Base-by-base conservation (phyloP, 495 filamentous ascomycete species). In the Penicillium chermesinum region DNA sequence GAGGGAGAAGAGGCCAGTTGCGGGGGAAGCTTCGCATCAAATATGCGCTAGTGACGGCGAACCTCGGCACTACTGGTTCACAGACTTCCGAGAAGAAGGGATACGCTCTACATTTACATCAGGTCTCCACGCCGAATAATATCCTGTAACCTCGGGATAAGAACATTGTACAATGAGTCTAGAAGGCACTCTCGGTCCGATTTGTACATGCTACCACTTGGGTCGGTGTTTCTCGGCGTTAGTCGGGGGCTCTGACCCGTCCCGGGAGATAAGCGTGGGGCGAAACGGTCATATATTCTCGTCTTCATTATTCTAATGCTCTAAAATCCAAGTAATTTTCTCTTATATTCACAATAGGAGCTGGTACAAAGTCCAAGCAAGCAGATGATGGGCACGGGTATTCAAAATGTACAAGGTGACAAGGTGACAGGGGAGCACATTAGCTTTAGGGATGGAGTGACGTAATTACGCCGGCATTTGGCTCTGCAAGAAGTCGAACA, bases 401-500 rank as follows among this genome's bases (percentile, higher is more conserved):
- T 37, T 34, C 21, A 44, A 38, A 40, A 44, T 51, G 36, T 51
- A 41, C 42, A 51, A 45, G 37, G 34, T 30, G n/a, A n/a, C n/a
- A 30, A 30, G 4, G 4, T 30, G 25, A n/a, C 20, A 15, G 33
- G 16, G 37, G 25, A 41, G 25, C 25, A n/a, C n/a, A 46, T 36
- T 22, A 37, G 37, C 44, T 20, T 25, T 2, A 12, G 22, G 39
- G 13, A 18, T 22, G 15, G 12, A 36, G 13, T 19, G 32, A n/a
- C 9, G 8, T 33, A 14, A 22, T 57, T 46, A 69, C 5, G 66
- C 66, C 7, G 71, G 71, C 71, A 75, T 75, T 50, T 75, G 71
- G 25, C 69, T 72, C 46, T 75, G 71, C 13, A 75, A 58, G 48
- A 75, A 75, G 53, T 75, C 71, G 50, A 75, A 75, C 9, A 75